Percentiles rank a stretch among this genome's conserved stretches.
phyloP scores from a whole-genome alignment of 495 filamentous ascomycete genomes.

The Aspergillus indologenus region DNA sequence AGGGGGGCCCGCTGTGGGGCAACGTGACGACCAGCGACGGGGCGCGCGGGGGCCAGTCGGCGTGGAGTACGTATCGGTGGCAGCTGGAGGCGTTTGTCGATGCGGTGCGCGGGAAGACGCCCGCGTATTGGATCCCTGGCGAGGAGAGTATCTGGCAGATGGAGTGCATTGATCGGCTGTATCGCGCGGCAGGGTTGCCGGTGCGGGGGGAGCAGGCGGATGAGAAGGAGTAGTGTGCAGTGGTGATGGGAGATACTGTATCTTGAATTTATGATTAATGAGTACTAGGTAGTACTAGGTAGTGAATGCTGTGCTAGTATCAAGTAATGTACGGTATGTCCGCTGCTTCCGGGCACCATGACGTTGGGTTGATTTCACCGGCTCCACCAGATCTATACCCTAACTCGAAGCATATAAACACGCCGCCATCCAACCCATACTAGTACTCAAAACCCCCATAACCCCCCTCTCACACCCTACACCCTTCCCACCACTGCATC shows the following conservation, averaged over 20 bases:
- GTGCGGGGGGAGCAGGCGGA: not conserved
- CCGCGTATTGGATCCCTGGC: conserved; percentile 42
- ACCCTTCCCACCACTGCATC: no score
- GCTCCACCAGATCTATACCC: no score
- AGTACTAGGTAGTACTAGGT: no score
- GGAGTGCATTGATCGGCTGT: conserved; percentile 51
- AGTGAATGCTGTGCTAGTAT: no score
- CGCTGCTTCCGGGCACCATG: not conserved
- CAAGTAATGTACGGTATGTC: not conserved
- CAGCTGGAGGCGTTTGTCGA: conserved; percentile 57
- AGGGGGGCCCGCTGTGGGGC: conserved; percentile 28
- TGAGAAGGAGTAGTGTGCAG: not conserved
- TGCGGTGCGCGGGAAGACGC: conserved; percentile 37
- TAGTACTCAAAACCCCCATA: no score
- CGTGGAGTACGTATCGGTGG: conserved; percentile 52
- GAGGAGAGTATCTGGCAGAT: conserved; percentile 49
- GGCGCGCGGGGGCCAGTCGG: conserved; percentile 37
- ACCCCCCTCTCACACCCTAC: no score
- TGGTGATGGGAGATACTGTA: no score
- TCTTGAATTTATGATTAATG: no score
- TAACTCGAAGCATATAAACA: no score
- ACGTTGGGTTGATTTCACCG: not conserved
- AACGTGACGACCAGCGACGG: conserved; percentile 18
- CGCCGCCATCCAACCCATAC: no score
- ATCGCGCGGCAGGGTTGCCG: conserved; percentile 23